These are phyloP conservation scores for Ustilago trichophora DNA, from an alignment of 1,284 basidiomycete genomes.

Conservation along the genomic window DNA sequence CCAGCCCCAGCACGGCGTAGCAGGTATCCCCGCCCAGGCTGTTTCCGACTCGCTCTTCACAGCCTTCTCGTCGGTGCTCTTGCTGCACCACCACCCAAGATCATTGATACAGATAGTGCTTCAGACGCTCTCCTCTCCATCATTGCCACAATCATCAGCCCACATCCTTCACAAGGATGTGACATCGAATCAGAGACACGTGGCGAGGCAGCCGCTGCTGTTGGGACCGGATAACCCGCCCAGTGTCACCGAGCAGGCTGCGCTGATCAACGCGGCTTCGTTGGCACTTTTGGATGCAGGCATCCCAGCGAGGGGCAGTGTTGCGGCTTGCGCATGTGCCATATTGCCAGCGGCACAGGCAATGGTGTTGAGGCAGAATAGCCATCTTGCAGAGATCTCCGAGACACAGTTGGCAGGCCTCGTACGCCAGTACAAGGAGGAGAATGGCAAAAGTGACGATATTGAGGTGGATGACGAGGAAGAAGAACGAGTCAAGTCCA, in stretches of 20 bases:
- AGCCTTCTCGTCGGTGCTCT: slow-evolving; percentile 65
- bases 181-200: slow-evolving; percentile 13
- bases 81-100: slow-evolving; percentile 70
- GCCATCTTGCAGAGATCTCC: slow-evolving; percentile 20
- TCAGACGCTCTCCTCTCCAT: slow-evolving; percentile 70
- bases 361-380: slow-evolving; percentile 36
- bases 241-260: slow-evolving; percentile 66
- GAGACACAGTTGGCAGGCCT: slow-evolving; percentile 30
- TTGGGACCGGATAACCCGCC: slow-evolving; percentile 61
- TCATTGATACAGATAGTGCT: slow-evolving; percentile 75
- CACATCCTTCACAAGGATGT: slow-evolving; percentile 8
- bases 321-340: slow-evolving; percentile 68
- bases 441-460: slow-evolving; percentile 12
- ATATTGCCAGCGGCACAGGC: slow-evolving; percentile 67
- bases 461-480: slow-evolving; percentile 21
- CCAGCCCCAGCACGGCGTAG: slow-evolving; percentile 69
- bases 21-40: slow-evolving; percentile 57
- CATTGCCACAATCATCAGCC: slow-evolving; percentile 19
- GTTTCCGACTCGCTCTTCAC: slow-evolving; percentile 17
- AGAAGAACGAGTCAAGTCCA: neutral
- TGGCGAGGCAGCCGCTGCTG: slow-evolving; percentile 39
- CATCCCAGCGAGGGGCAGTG: slow-evolving; percentile 68
- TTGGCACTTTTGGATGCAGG: slow-evolving; percentile 69
- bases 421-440: slow-evolving; percentile 34
- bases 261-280: slow-evolving; percentile 72